Evolutionary conservation across 2,329 filamentous ascomycete genomes (phyloP), one percentile per base, ranked within the genome.

Genomic region (Hypoxylon sp.): DNA sequence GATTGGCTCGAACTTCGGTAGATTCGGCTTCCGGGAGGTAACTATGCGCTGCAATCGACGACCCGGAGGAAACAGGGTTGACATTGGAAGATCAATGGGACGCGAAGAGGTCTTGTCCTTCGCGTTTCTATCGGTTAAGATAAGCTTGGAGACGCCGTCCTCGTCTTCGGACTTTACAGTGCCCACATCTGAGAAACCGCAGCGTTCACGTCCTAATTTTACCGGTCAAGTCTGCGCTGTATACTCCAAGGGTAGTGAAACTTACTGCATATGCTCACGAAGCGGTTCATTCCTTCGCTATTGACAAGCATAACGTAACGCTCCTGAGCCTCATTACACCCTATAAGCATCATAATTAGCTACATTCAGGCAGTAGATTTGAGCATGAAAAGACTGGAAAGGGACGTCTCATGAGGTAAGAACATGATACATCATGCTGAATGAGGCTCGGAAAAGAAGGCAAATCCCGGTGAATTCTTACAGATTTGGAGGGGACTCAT

Each of bases 401-500:
- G 28, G 38, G 38, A 3, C 17, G 14, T 13, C 11, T 34, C 34
- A 17, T 28, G 7, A 7, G 6, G 17, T 51, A 13, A 9, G 34
- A 25, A 13, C 11, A 51, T n/a, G 11, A 45, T 21, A 41, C 34
- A 28, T 21, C 5, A 56, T 36, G 28, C 14, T n/a, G n/a, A 14
- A 34, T 23, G 13, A 7, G 3, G 10, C 32, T 43, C 19, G 14
- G 5, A 6, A 41, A 23, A 2, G 21, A 17, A 46, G 34, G 25
- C 6, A 36, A 46, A 28, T 11, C 28, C 19, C 5, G 5, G 36
- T 14, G 34, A 21, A 56, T 17, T 11, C 68, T 67, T 60, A 98
- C 95, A 98, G 50, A 99, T 97, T 78, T 98, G 93, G 63, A 99
- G 87, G 19, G 96, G 96, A 75, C 93, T 97, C 92, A 99, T 95